Evolutionary conservation across 2,329 filamentous ascomycete genomes (phyloP).

Genomic region (Hymenoscyphus fraxineus): DNA sequence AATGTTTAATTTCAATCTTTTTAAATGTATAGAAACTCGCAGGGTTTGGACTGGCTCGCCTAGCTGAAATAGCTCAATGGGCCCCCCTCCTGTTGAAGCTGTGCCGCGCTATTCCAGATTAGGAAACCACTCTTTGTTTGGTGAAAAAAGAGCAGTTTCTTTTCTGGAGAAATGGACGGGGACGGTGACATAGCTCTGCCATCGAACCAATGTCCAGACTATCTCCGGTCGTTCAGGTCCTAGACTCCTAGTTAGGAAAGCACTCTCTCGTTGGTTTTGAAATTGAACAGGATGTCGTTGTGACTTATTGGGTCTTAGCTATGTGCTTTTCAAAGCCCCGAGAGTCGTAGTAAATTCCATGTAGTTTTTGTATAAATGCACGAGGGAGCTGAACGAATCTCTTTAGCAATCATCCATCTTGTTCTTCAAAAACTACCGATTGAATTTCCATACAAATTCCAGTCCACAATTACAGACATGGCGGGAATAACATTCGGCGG

Average conservation of each 20-base stretch:
- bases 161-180: no score
- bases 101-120: not conserved
- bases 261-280: not conserved
- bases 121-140: not conserved
- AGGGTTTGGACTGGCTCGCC: no score
- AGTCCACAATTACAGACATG: not conserved
- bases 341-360: not conserved
- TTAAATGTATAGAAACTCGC: no score
- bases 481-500: not conserved
- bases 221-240: not conserved
- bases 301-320: not conserved
- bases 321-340: not conserved
- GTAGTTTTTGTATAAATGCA: not conserved
- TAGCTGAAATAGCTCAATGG: no score
- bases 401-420: not conserved
- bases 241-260: not conserved
- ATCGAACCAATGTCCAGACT: not conserved
- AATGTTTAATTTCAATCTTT: no score
- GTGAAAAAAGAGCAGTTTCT: not conserved
- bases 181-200: not conserved
- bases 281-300: not conserved
- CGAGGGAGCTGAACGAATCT: not conserved
- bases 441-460: not conserved
- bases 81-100: no score
- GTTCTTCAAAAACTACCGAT: not conserved